phyloP scores from a whole-genome alignment of 495 filamentous ascomycete species.

The Penicilliopsis zonata region DNA sequence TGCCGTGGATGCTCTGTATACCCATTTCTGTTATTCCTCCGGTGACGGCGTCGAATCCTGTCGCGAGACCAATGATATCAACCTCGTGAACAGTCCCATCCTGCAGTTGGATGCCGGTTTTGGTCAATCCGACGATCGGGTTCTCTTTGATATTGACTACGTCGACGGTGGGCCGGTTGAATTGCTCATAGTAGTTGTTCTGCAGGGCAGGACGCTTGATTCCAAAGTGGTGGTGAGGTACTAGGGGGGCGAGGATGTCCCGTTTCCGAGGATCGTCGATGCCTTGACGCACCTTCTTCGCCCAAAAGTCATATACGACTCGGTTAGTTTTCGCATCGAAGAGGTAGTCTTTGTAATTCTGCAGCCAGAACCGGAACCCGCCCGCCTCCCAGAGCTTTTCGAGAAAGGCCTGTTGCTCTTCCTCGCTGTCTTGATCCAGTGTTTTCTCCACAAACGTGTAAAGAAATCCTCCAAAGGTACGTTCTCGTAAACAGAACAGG shows the following conservation, averaged over 20 bases:
- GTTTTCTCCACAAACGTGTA: constrained; percentile 26
- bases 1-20: constrained; percentile 28
- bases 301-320: constrained; percentile 45
- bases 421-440: constrained; percentile 32
- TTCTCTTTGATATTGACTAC: constrained; percentile 38
- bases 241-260: constrained; percentile 42
- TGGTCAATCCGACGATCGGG: constrained; percentile 33
- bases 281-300: constrained; percentile 33
- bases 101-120: constrained; percentile 28
- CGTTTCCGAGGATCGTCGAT: constrained; percentile 34
- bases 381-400: constrained; percentile 34
- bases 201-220: constrained; percentile 44
- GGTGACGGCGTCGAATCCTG: constrained; percentile 43
- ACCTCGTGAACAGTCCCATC: constrained; percentile 32
- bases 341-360: constrained; percentile 37
- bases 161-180: constrained; percentile 42
- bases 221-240: constrained; percentile 40
- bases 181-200: constrained; percentile 43
- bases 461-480: constrained; percentile 33
- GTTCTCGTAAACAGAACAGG: constrained; percentile 31
- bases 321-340: constrained; percentile 34
- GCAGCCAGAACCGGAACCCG: constrained; percentile 41
- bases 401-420: constrained; percentile 35
- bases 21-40: constrained; percentile 39
- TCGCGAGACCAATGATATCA: constrained; percentile 42